Conservation (phyloP, 2,329 filamentous ascomycete species). For the Fusarium secorum region DNA sequence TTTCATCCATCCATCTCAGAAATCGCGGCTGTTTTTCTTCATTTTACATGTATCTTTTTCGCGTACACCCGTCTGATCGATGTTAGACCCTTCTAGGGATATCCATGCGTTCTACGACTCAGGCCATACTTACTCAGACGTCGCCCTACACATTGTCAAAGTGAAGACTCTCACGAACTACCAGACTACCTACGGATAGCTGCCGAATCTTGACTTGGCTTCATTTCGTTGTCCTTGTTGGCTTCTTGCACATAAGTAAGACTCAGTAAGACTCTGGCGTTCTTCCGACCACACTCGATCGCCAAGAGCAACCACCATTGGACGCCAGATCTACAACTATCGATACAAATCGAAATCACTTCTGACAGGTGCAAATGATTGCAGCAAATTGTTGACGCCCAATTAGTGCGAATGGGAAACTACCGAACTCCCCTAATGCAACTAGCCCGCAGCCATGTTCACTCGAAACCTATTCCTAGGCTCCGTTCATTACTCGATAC, state of each 20-base stretch:
- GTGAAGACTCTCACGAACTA: background rate
- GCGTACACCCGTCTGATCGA: slow-evolving; percentile 25
- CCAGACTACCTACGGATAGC: background rate
- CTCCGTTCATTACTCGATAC: slow-evolving; percentile 26
- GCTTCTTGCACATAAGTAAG: slow-evolving; percentile 1
- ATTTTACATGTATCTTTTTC: slow-evolving; percentile 15
- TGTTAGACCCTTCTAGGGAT: slow-evolving; percentile 7
- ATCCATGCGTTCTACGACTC: slow-evolving; percentile 17
- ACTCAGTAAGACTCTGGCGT: background rate
- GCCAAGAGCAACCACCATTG: background rate
- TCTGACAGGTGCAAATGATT: slow-evolving; percentile 24
- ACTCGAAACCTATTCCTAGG: slow-evolving; percentile 10
- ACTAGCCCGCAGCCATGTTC: slow-evolving; percentile 16
- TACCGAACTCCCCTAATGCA: slow-evolving; percentile 10
- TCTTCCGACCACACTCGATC: background rate
- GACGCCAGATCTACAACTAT: slow-evolving; percentile 8
- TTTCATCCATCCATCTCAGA: slow-evolving; percentile 13
- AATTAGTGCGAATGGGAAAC: slow-evolving; percentile 19
- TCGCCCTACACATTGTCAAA: background rate
- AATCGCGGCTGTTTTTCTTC: slow-evolving; percentile 24
- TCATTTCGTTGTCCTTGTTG: background rate
- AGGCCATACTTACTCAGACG: slow-evolving; percentile 16
- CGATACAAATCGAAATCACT: slow-evolving; percentile 3
- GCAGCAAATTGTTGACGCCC: slow-evolving; percentile 7
- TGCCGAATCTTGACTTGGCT: background rate